Base-by-base conservation (phyloP, 306 rosid genomes). In the Trifolium subterraneum region DNA sequence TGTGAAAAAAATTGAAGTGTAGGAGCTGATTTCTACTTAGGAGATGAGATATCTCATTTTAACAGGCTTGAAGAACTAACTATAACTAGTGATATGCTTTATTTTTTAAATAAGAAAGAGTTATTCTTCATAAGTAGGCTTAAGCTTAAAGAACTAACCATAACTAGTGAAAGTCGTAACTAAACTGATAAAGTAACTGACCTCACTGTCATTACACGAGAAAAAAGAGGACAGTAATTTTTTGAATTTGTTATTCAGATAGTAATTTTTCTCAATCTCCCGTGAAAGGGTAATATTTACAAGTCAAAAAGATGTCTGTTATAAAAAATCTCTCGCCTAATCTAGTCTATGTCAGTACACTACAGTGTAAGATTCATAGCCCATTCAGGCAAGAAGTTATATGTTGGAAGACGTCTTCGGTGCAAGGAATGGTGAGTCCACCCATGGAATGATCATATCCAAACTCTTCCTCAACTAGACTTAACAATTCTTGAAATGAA, bases 371-470 rank as follows among this genome's bases (percentile, higher is more conserved):
- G 50, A 44, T 4, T 44, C 50, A 44, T 1, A 13, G 50, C 2
- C 50, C 50, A 44, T 44, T 54, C 31, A 54, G 10, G 20, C 15
- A 0, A 76, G 82, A 84, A 70, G 62, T 75, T 38, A 67, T 22
- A 0, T 75, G 33, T 8, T 33, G 75, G 79, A 79, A 79, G 29
- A n/a, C 71, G 47, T 59, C 69, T 66, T 83, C 81, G 2, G 61
- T 50, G 65, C 83, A 86, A 51, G 85, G 83, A 74, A 83, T 83
- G 13, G 85, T 70, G 70, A 86, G 84, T 22, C 87, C 81, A 2
- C 89, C 89, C 72, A 29, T 74, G 13, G 83, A 81, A 83, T 86
- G 89, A 60, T 80, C 79, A 71, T 79, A 86, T 70, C 85, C 79
- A 60, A 83, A 83, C 51, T 82, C 83, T 66, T 86, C 68, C 58